These are phyloP conservation scores for Petrea volubilis DNA, from an alignment of 257 asterid species.

Conservation along the genomic window DNA sequence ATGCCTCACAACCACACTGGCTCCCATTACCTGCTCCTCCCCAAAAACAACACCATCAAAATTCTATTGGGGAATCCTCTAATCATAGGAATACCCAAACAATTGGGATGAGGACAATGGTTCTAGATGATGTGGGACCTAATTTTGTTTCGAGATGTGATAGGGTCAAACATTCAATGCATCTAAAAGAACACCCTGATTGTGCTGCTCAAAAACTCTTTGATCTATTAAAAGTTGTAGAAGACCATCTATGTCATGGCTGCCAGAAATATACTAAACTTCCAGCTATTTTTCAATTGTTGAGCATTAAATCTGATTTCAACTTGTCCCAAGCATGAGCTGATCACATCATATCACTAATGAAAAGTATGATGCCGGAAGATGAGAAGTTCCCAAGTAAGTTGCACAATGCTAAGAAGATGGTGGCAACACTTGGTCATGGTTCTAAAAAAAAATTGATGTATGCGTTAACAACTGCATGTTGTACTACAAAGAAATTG, in stretches of 20 bases:
- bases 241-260: background rate
- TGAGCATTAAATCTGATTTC: background rate
- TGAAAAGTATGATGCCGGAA: background rate
- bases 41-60: too few relatives aligned
- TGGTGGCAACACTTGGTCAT: background rate
- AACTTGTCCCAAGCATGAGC: background rate
- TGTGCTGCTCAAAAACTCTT: background rate
- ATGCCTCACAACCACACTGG: too few relatives aligned
- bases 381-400: background rate
- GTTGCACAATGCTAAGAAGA: background rate
- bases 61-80: too few relatives aligned
- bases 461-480: too few relatives aligned
- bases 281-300: background rate
- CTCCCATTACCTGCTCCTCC: too few relatives aligned
- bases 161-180: background rate
- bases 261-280: background rate
- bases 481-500: background rate
- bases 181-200: background rate
- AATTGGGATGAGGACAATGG: background rate
- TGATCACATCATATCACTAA: background rate
- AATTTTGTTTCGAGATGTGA: background rate
- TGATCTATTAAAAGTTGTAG: background rate
- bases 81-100: too few relatives aligned
- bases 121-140: background rate
- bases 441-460: background rate